A percentile compares a stretch with the other conserved stretches of the same genome.
Conservation (phyloP, 148 eudicot genomes). For the Cornus suecica region DNA sequence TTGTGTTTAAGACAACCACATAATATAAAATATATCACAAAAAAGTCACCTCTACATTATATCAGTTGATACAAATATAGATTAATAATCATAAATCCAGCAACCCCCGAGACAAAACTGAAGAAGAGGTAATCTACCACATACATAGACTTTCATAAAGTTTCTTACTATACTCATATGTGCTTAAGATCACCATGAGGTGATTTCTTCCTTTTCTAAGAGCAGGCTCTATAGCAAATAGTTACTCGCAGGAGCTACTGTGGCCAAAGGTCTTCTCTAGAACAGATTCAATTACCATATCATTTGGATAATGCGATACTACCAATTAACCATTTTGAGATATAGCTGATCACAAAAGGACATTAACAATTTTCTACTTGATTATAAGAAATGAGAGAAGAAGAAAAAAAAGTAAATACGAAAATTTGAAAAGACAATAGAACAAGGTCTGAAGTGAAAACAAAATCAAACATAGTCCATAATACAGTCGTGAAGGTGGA, state of each 20-base stretch:
- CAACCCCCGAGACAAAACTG: too few relatives aligned
- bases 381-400: background rate
- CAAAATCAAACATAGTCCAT: background rate
- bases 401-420: background rate
- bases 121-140: too few relatives aligned
- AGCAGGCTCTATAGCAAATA: background rate
- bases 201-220: background rate
- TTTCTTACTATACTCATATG: background rate
- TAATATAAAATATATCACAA: too few relatives aligned
- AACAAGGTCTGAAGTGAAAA: background rate
- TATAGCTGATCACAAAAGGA: background rate
- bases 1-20: too few relatives aligned
- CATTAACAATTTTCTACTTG: background rate
- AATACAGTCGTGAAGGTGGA: background rate
- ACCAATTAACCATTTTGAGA: background rate
- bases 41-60: too few relatives aligned
- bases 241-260: background rate
- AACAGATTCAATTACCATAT: background rate
- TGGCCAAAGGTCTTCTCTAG: background rate
- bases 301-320: background rate
- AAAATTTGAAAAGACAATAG: background rate
- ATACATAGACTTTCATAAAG: too few relatives aligned
- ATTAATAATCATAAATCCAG: too few relatives aligned
- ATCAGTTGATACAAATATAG: too few relatives aligned
- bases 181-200: background rate